Percentiles rank a stretch among this genome's conserved stretches.
Conservation (phyloP, 768 basidiomycete genomes). For the Leccinum longicurvipes region DNA sequence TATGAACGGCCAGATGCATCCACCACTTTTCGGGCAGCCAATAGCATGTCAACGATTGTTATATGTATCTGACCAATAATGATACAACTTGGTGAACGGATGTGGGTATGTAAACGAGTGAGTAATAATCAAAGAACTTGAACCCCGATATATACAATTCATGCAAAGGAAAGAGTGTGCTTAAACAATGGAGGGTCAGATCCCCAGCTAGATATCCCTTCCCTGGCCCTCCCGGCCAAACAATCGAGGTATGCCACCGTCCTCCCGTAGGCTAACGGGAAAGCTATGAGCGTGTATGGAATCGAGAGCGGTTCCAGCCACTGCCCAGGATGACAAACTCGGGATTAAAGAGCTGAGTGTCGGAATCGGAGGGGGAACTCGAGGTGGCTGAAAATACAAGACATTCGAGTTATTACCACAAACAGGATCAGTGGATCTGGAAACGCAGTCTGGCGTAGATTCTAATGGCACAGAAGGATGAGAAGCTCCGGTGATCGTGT, state of each 20-base stretch:
- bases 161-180: neutral
- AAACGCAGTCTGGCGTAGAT: slow-evolving; percentile 7
- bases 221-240: slow-evolving; percentile 26
- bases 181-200: neutral
- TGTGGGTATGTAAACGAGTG: neutral
- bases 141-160: slow-evolving; percentile 3
- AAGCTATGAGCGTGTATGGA: slow-evolving; percentile 9
- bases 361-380: slow-evolving; percentile 22
- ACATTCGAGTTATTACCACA: slow-evolving; percentile 5
- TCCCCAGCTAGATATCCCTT: slow-evolving; percentile 20
- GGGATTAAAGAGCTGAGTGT: slow-evolving; percentile 30
- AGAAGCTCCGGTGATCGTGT: slow-evolving; percentile 25
- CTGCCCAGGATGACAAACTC: slow-evolving; percentile 34
- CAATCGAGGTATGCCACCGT: slow-evolving; percentile 21
- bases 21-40: neutral
- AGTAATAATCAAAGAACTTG: neutral
- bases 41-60: neutral
- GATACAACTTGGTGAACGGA: slow-evolving; percentile 11
- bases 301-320: slow-evolving; percentile 24
- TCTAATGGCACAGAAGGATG: slow-evolving; percentile 9
- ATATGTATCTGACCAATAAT: slow-evolving; percentile 7
- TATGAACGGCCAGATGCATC: no score
- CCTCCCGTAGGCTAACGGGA: slow-evolving; percentile 13
- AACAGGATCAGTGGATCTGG: slow-evolving; percentile 1
- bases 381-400: slow-evolving; percentile 20